Percentiles rank a stretch among this genome's conserved stretches.
These are phyloP conservation scores for Saccharomycopsis sp. DNA, from an alignment of 805 yeast species.

Conservation along the genomic window DNA sequence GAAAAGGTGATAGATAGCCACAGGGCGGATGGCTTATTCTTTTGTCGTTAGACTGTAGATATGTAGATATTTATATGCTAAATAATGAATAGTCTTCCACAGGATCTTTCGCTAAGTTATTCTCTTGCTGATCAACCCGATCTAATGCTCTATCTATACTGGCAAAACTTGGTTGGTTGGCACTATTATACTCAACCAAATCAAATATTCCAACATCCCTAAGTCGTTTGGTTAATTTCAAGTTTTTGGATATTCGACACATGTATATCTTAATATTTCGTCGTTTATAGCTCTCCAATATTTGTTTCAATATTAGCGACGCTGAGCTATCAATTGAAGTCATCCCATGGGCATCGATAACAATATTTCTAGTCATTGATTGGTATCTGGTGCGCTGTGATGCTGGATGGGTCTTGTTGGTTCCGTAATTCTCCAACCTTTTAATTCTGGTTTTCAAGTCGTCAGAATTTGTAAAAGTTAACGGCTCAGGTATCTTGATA, in stretches of 20 bases:
- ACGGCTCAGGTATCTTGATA: conserved; percentile 79
- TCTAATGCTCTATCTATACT: conserved; percentile 53
- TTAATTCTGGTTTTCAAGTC: conserved; percentile 61
- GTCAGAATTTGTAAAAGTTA: conserved; percentile 79
- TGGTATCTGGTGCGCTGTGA: conserved; percentile 42
- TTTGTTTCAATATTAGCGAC: conserved; percentile 59
- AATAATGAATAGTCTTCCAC: too few relatives aligned
- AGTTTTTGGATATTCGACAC: conserved; percentile 48
- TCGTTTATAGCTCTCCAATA: conserved; percentile 47
- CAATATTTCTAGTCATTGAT: conserved; percentile 45
- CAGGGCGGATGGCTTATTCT: too few relatives aligned
- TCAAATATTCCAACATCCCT: conserved; percentile 47
- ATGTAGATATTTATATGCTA: too few relatives aligned
- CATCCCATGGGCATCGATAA: conserved; percentile 81
- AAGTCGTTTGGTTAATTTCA: conserved; percentile 43
- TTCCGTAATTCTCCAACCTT: conserved; percentile 71
- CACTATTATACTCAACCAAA: conserved; percentile 24
- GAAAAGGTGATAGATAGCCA: too few relatives aligned
- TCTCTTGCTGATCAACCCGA: conserved; percentile 2
- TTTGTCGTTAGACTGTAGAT: too few relatives aligned
- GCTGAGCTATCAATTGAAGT: conserved; percentile 74
- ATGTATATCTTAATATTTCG: conserved; percentile 53
- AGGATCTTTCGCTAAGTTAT: too few relatives aligned
- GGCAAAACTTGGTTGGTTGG: conserved; percentile 29
- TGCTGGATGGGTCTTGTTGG: conserved; percentile 70